Evolutionary conservation across 139 green algal species (phyloP), one percentile per base, ranked within the genome.

Genomic region (Volvox reticuliferus): DNA sequence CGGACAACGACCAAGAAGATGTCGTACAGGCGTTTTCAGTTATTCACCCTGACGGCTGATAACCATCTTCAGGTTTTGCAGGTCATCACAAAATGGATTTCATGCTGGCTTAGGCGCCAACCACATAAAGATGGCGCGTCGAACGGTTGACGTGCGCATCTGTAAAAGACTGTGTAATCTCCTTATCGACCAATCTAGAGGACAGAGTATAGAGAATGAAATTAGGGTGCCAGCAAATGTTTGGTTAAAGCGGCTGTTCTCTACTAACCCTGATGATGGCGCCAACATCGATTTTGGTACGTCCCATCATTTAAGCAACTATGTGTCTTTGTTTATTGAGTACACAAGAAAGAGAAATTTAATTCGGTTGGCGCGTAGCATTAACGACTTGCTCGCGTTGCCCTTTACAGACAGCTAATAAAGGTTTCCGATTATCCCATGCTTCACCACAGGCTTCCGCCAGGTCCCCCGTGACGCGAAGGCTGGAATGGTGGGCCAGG

Each of bases 381-480:
- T 26, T 73, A 55, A 9, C 44, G 44, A 14, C 9, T 55, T 55
- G 5, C 44, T 55, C 44, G 44, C 9, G 5, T 14, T 55, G 44
- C 9, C 44, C 44, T 55, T 9, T 55, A 14, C 44, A 55, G 9
- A 55, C 5, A 5, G 44, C 44, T 14, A 55, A 9, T 9, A 55
- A 55, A 9, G 44, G 44, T 55, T 55, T 55, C 44, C 44, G 5
- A 55, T 55, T 55, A 55, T 55, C 5, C 5, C 9, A 55, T 75
- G 22, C 22, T 79, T 35, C 71, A 35, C 75, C 50, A 19, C 91
- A 95, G 96, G 96, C n/a, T 98, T 97, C 87, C 82, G 93, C 28
- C 82, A 94, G 9, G 96, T 98, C 0, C 94, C 95, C 1, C 80
- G 90, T 0, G 93, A 92, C 14, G 87, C 96, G 28, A 99, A 99